phyloP scores from a whole-genome alignment of 768 basidiomycete species.

The Lentinula detonsa region DNA sequence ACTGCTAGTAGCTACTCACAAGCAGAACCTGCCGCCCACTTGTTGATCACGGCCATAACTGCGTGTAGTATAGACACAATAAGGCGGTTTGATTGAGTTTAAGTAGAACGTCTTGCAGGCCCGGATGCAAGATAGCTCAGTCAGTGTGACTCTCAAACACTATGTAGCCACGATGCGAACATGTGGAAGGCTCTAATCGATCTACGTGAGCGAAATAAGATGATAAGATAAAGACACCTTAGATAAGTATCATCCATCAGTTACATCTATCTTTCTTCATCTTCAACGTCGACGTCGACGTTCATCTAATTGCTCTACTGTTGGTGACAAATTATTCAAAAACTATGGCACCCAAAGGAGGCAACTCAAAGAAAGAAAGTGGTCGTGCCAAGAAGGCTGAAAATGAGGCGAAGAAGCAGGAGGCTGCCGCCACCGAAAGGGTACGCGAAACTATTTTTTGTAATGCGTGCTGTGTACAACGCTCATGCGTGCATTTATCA shows the following conservation, averaged over 20 bases:
- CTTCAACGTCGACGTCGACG: not conserved
- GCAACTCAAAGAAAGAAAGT: conserved; percentile 88
- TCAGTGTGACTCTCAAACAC: not conserved
- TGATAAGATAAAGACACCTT: not conserved
- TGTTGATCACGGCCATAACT: conserved; percentile 21
- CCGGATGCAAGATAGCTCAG: not conserved
- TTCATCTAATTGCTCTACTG: not conserved
- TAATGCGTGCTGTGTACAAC: not conserved
- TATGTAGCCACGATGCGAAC: not conserved
- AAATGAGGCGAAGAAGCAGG: conserved; percentile 79
- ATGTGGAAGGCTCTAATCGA: not conserved
- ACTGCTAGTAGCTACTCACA: conserved; percentile 33
- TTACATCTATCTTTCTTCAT: not conserved
- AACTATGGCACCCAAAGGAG: conserved; percentile 80
- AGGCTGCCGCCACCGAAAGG: conserved; percentile 52
- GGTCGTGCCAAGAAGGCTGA: conserved; percentile 90
- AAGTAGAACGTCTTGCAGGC: not conserved
- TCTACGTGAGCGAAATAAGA: not conserved
- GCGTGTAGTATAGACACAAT: not conserved
- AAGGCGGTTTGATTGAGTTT: not conserved
- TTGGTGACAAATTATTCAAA: not conserved
- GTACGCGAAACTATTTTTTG: conserved; percentile 25
- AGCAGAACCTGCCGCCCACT: conserved; percentile 37
- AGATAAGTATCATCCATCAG: not conserved
- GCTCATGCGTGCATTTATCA: conserved; percentile 1